Evolutionary conservation across 2,329 filamentous ascomycete genomes (phyloP).

Genomic region (Alternaria longipes): DNA sequence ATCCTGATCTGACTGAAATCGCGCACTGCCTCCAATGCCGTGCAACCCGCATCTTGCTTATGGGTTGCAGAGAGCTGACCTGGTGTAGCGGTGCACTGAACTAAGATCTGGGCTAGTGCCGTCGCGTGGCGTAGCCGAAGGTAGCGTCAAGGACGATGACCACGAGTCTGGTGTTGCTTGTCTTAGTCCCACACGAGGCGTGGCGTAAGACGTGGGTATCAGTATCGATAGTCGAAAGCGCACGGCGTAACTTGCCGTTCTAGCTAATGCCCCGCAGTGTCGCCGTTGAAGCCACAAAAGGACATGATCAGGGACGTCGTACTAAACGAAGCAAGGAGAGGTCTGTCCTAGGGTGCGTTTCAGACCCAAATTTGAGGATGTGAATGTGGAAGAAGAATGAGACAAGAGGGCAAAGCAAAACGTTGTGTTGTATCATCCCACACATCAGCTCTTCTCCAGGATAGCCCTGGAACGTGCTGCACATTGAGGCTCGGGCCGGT

Average conservation of each 20-base stretch:
- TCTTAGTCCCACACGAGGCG: conserved; percentile 19
- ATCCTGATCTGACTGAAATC: conserved; percentile 3
- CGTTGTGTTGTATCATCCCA: conserved; percentile 19
- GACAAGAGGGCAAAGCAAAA: conserved; percentile 18
- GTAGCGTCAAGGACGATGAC: conserved; percentile 15
- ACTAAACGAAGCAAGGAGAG: conserved; percentile 20
- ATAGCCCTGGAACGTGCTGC: conserved; percentile 31
- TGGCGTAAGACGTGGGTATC: conserved; percentile 16
- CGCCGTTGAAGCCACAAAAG: conserved; percentile 6
- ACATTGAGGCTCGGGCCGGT: conserved; percentile 42
- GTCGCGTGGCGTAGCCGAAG: conserved; percentile 21
- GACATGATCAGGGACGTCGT: conserved; percentile 10
- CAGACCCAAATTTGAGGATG: conserved; percentile 2
- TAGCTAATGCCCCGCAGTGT: conserved; percentile 7
- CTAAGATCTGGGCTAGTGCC: conserved; percentile 23
- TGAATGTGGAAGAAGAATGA: not conserved
- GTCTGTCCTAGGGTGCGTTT: conserved; percentile 8
- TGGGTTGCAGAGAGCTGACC: conserved; percentile 18
- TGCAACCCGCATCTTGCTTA: conserved; percentile 22
- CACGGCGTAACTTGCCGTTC: conserved; percentile 13
- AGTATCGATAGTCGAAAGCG: conserved; percentile 11
- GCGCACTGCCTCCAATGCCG: conserved; percentile 12
- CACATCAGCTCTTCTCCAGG: conserved; percentile 13
- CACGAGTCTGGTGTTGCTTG: conserved; percentile 21
- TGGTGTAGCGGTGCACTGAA: conserved; percentile 19